Conservation (phyloP, 2,329 filamentous ascomycete genomes). For the Orbilia brochopaga region DNA sequence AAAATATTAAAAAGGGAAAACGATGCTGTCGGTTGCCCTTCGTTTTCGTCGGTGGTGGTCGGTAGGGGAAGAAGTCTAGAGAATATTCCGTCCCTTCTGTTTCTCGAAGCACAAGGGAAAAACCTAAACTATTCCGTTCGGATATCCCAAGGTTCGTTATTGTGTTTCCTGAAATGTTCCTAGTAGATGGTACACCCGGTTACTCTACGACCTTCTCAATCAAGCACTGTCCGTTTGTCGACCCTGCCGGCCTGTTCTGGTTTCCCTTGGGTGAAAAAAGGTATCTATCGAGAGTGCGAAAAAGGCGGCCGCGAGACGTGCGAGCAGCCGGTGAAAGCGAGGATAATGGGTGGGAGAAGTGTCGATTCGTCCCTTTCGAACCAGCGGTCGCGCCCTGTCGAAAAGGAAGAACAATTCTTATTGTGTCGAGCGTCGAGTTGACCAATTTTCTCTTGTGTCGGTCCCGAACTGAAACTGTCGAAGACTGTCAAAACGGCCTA, state of each 20-base stretch:
- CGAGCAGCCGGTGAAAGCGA: conserved; percentile 21
- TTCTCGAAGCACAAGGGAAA: conserved; percentile 47
- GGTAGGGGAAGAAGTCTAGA: conserved; percentile 26
- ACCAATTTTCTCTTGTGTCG: conserved; percentile 24
- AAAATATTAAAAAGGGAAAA: not conserved
- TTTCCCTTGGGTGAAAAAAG: conserved; percentile 13
- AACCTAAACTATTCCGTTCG: conserved; percentile 43
- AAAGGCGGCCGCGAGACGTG: conserved; percentile 29
- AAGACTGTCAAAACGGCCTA: conserved; percentile 29
- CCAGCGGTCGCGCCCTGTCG: not conserved
- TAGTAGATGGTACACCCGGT: conserved; percentile 50
- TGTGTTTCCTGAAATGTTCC: conserved; percentile 47
- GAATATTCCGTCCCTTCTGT: conserved; percentile 37
- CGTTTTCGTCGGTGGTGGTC: conserved; percentile 22
- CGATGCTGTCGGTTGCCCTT: not conserved
- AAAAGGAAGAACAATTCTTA: conserved; percentile 17
- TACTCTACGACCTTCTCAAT: conserved; percentile 51
- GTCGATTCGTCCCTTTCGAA: not conserved
- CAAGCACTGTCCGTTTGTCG: conserved; percentile 48
- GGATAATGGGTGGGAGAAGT: not conserved
- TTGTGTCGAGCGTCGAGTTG: conserved; percentile 37
- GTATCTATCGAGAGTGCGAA: conserved; percentile 21
- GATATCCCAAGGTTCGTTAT: conserved; percentile 48
- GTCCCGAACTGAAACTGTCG: conserved; percentile 27
- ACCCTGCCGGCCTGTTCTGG: conserved; percentile 19